Base-by-base conservation (phyloP, 257 asterid species). In the Solanum sparsipilum region DNA sequence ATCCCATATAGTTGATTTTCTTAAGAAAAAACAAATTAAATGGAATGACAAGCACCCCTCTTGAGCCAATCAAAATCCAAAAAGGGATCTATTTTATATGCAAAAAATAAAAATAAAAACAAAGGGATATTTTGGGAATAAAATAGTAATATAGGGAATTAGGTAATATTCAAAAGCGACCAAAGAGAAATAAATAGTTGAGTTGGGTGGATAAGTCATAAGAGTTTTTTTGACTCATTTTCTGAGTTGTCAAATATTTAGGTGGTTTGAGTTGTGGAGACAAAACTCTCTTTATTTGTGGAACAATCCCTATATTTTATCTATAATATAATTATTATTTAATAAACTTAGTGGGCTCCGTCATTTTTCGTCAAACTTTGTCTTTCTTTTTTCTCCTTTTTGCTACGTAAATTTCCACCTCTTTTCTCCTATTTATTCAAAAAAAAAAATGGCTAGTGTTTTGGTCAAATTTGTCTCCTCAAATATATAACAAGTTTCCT, bases 251-350 rank as follows among this genome's bases (percentile, higher is more conserved):
- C 88, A 75, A 32, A 7, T 85, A 82, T 48, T n/a, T 44, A 35
- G 46, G 65, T 76, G 88, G 90, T 88, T 85, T 84, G 86, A 74
- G 39, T 88, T 85, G 90, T 15, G 90, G 86, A 63, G 90, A 76
- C 90, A 88, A 60, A 31, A 41, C 21, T 63, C 81, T 76, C 85
- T 52, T 52, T 39, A 21, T 15, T 75, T 63, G 75, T 41, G 63
- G 72, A 63, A 88, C 86, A 84, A 31, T 74, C 29, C 79, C 41
- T 4, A 9, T 4, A 31, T 35, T 71, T 72, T n/a, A 35, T 68
- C 31, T 48, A 48, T 16, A 48, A 52, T 52, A 52, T 52, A 52
- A 52, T 16, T 16, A 52, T 16, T 44, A 39, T 78, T 39, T 78
- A 78, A 6, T 1, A 78, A 27, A 46, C n/a, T 81, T 48, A 18